These are phyloP conservation scores for Metarhizium robertsii DNA, from an alignment of 2,329 filamentous ascomycete species.

Conservation along the genomic window DNA sequence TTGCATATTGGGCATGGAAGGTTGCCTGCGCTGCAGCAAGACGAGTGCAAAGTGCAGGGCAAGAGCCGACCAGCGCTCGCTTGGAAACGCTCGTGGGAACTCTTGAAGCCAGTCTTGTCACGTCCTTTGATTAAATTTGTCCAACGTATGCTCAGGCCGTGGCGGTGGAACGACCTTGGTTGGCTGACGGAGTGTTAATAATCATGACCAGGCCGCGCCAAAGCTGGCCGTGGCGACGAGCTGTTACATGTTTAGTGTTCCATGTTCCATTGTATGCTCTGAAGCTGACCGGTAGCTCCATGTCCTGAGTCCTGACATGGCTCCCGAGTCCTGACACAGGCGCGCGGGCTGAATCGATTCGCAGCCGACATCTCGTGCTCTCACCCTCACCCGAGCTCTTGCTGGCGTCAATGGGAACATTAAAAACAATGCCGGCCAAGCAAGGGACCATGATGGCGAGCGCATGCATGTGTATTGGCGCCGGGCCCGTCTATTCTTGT, in stretches of 20 bases:
- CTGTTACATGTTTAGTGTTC: too few relatives aligned
- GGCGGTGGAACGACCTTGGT: background rate
- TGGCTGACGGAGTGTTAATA: background rate
- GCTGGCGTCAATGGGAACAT: background rate
- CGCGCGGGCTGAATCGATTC: constrained; percentile 1
- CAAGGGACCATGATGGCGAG: too few relatives aligned
- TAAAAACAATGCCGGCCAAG: background rate
- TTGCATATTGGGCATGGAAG: too few relatives aligned
- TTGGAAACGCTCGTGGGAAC: background rate
- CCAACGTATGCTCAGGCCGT: background rate
- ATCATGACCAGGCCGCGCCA: background rate
- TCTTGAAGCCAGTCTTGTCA: too few relatives aligned
- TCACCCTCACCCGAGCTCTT: too few relatives aligned
- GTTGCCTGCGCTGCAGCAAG: too few relatives aligned
- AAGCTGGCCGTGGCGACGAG: too few relatives aligned
- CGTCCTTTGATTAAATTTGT: background rate
- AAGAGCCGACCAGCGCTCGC: too few relatives aligned
- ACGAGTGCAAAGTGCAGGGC: too few relatives aligned
- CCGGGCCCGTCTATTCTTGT: background rate
- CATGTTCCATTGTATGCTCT: too few relatives aligned
- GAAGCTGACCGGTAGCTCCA: background rate
- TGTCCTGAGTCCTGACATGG: background rate
- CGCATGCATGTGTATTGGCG: background rate
- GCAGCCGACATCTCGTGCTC: background rate
- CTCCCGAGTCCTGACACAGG: background rate